phyloP scores from a whole-genome alignment of 495 filamentous ascomycete genomes.

The Tuber melanosporum region DNA sequence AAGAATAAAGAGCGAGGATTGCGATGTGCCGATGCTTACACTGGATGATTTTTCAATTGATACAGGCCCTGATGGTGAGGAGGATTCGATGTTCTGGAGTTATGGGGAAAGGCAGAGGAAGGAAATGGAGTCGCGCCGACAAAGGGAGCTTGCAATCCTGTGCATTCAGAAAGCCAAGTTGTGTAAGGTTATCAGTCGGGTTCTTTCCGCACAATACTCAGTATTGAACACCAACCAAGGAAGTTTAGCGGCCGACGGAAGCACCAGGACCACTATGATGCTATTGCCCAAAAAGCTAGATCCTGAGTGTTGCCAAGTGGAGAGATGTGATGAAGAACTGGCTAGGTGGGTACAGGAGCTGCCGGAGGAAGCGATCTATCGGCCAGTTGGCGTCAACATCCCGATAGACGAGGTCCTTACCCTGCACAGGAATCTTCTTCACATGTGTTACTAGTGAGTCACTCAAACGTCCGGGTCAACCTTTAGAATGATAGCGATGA shows the following conservation, averaged over 20 bases:
- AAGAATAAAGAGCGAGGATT: slow-evolving; percentile 81
- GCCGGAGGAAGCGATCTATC: slow-evolving; percentile 48
- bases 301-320: slow-evolving; percentile 62
- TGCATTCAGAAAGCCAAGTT: slow-evolving; percentile 88
- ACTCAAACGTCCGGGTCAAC: slow-evolving; percentile 2
- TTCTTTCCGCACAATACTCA: slow-evolving; percentile 81
- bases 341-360: slow-evolving; percentile 64
- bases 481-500: background rate
- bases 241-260: slow-evolving; percentile 54
- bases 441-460: slow-evolving; percentile 66
- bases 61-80: slow-evolving; percentile 48
- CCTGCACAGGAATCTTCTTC: slow-evolving; percentile 68
- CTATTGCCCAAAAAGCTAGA: slow-evolving; percentile 74
- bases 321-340: slow-evolving; percentile 64
- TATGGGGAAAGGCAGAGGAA: slow-evolving; percentile 28
- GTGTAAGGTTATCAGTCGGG: slow-evolving; percentile 76
- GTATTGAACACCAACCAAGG: slow-evolving; percentile 73
- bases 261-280: slow-evolving; percentile 78
- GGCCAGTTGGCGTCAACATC: slow-evolving; percentile 9
- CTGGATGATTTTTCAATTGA: slow-evolving; percentile 77
- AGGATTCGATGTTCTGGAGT: slow-evolving; percentile 50
- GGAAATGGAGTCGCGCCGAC: slow-evolving; percentile 42
- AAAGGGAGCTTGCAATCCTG: slow-evolving; percentile 70
- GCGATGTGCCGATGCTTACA: slow-evolving; percentile 78
- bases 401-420: slow-evolving; percentile 53